Evolutionary conservation across 2,329 filamentous ascomycete genomes (phyloP).

Genomic region (Pseudocercospora eumusae): DNA sequence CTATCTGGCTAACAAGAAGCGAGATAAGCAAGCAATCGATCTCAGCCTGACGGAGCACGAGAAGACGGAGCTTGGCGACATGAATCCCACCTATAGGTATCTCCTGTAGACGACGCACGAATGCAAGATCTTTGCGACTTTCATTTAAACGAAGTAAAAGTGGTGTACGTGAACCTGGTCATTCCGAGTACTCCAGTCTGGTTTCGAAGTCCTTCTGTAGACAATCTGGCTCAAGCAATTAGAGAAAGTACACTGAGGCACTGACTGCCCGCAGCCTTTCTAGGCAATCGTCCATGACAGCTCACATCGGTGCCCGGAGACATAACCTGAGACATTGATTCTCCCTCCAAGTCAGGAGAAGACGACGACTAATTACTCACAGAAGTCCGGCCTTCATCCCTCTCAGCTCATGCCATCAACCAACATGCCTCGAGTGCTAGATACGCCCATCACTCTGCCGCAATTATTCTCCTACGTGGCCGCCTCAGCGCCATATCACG

Average conservation of each 20-base stretch:
- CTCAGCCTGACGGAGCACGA: constrained; percentile 61
- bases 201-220: neutral
- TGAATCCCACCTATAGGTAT: constrained; percentile 63
- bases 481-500: neutral
- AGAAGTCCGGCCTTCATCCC: neutral
- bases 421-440: neutral
- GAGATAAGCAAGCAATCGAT: constrained; percentile 52
- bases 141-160: too few relatives aligned
- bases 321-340: neutral
- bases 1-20: constrained; percentile 60
- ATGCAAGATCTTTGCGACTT: neutral
- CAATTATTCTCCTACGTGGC: neutral
- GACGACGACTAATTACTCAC: neutral
- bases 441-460: neutral
- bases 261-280: neutral
- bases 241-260: neutral
- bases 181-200: neutral
- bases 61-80: constrained; percentile 62
- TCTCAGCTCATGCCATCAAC: neutral
- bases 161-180: too few relatives aligned
- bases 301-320: neutral
- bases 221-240: neutral
- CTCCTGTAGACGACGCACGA: constrained; percentile 46
- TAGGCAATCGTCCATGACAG: neutral
- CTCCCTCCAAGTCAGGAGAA: neutral